phyloP scores from a whole-genome alignment of 2,329 filamentous ascomycete genomes.

The Ceratocystis cubensis region DNA sequence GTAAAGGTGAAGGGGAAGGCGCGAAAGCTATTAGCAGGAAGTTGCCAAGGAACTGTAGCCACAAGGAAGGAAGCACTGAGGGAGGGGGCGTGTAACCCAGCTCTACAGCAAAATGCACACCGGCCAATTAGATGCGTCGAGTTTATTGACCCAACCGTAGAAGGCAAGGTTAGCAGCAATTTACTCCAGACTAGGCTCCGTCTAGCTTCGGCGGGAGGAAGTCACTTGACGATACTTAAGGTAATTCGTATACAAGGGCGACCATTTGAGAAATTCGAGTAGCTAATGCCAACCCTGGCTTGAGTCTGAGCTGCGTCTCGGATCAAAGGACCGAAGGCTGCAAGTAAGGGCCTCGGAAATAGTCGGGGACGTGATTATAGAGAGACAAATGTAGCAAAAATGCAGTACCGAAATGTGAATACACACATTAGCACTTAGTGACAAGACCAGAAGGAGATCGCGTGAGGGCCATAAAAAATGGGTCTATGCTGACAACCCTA shows the following conservation, averaged over 20 bases:
- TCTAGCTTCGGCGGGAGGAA: background rate
- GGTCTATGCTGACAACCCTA: background rate
- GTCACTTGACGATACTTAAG: background rate
- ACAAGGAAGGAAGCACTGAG: conserved; percentile 14
- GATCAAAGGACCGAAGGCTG: conserved; percentile 9
- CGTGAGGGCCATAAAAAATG: background rate
- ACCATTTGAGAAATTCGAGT: background rate
- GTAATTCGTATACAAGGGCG: background rate
- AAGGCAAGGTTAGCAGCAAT: no score
- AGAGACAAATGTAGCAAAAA: background rate
- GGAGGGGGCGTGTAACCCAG: background rate
- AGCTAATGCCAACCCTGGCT: background rate
- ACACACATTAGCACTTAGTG: background rate
- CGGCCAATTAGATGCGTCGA: background rate
- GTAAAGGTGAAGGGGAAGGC: conserved; percentile 1
- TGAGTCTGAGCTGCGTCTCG: background rate
- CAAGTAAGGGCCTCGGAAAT: background rate
- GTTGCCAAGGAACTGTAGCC: conserved; percentile 2
- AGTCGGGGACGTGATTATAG: background rate
- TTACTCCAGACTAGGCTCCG: background rate
- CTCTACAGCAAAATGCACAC: background rate
- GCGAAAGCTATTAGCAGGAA: background rate
- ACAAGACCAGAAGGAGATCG: conserved; percentile 9
- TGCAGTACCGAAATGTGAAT: background rate
- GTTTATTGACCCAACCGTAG: background rate